Percentiles rank a stretch among this genome's conserved stretches.
Conservation (phyloP, 805 yeast species). For the Candida schatavii region DNA sequence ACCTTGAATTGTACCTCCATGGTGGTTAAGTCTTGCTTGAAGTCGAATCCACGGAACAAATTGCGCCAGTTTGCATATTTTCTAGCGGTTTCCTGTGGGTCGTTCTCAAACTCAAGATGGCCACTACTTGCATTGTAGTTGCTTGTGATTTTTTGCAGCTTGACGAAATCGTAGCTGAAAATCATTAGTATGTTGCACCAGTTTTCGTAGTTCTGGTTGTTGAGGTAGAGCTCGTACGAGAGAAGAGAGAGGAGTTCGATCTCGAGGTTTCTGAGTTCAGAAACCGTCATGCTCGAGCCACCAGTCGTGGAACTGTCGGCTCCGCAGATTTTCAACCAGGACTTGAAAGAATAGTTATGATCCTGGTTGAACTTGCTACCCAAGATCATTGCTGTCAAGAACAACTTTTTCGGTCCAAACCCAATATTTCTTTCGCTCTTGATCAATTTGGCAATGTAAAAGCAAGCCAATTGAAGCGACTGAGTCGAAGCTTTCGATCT, state of each 20-base stretch:
- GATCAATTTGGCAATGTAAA: slow-evolving; percentile 53
- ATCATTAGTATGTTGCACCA: slow-evolving; percentile 44
- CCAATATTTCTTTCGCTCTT: slow-evolving; percentile 13
- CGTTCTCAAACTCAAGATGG: slow-evolving; percentile 1
- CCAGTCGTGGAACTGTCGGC: slow-evolving; percentile 12
- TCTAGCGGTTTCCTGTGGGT: neutral
- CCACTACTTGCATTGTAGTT: neutral
- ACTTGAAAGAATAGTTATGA: slow-evolving; percentile 60
- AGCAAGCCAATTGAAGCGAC: slow-evolving; percentile 64
- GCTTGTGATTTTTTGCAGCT: slow-evolving; percentile 18
- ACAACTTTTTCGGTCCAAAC: slow-evolving; percentile 62
- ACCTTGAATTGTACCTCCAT: slow-evolving; percentile 1
- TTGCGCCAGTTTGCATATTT: neutral
- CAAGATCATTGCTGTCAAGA: slow-evolving; percentile 65
- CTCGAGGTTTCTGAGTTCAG: slow-evolving; percentile 54
- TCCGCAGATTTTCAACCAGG: slow-evolving; percentile 78
- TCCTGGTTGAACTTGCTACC: slow-evolving; percentile 76
- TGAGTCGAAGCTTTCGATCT: slow-evolving; percentile 48
- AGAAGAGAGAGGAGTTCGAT: slow-evolving; percentile 48
- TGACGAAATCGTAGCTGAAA: slow-evolving; percentile 43
- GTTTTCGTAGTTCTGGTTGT: slow-evolving; percentile 44
- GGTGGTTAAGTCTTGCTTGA: neutral
- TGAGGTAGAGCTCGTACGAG: slow-evolving; percentile 56
- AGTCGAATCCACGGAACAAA: neutral
- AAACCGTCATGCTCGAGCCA: slow-evolving; percentile 20